A percentile compares a stretch with the other conserved stretches of the same genome.
Conservation (phyloP, 2,329 filamentous ascomycete species). For the Apiospora marii region DNA sequence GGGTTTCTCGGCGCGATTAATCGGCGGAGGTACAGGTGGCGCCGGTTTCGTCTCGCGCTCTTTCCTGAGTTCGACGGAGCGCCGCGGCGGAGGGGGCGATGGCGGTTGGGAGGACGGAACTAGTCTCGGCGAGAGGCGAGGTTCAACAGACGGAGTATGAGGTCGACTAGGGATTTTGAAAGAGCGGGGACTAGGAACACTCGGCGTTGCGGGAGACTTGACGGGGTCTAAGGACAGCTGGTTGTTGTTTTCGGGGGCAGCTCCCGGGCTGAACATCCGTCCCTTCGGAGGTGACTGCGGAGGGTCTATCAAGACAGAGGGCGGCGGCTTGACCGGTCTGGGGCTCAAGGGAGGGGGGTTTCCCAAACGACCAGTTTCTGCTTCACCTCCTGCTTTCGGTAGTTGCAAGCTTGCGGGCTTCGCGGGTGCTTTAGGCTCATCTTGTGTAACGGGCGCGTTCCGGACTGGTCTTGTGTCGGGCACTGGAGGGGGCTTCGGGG, state of each 20-base stretch:
- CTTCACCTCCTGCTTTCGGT: slow-evolving; percentile 24
- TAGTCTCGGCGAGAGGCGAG: slow-evolving; percentile 56
- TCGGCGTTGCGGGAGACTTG: slow-evolving; percentile 50
- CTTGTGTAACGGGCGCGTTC: slow-evolving; percentile 35
- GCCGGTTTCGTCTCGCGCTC: slow-evolving; percentile 52
- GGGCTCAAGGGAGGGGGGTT: slow-evolving; percentile 55
- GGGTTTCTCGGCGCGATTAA: slow-evolving; percentile 84
- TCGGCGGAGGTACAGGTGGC: slow-evolving; percentile 70
- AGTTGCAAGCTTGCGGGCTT: slow-evolving; percentile 30
- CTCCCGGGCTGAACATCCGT: slow-evolving; percentile 41
- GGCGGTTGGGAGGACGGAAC: slow-evolving; percentile 58
- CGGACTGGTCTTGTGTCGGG: slow-evolving; percentile 43
- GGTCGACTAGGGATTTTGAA: slow-evolving; percentile 65
- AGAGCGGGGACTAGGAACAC: slow-evolving; percentile 48
- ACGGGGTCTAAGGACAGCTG: slow-evolving; percentile 56
- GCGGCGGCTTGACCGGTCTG: slow-evolving; percentile 60
- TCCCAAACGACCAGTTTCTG: slow-evolving; percentile 46
- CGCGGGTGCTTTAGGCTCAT: slow-evolving; percentile 38
- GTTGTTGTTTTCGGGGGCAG: slow-evolving; percentile 52
- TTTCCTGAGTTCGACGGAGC: slow-evolving; percentile 66
- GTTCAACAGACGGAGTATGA: slow-evolving; percentile 59
- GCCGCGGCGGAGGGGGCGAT: slow-evolving; percentile 69
- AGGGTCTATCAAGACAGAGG: slow-evolving; percentile 70
- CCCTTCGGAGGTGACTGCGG: slow-evolving; percentile 72
- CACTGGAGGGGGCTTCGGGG: slow-evolving; percentile 43